Evolutionary conservation across 2,329 filamentous ascomycete species (phyloP).

Genomic region (Penicillium paneum): DNA sequence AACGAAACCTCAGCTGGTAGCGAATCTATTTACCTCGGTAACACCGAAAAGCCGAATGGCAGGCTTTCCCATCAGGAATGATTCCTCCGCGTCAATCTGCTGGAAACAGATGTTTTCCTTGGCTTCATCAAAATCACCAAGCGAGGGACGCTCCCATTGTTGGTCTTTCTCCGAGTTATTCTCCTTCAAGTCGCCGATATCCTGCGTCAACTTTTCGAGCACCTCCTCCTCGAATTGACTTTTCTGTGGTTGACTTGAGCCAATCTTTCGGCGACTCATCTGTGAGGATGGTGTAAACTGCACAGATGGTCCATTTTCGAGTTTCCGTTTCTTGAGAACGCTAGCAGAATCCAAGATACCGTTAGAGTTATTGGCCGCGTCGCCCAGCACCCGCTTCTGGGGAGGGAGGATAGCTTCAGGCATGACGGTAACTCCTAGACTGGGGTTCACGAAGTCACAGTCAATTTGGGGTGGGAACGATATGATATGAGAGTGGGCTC

Average conservation of each 20-base stretch:
- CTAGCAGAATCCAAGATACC: conserved; percentile 57
- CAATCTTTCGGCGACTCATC: conserved; percentile 55
- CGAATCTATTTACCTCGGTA: conserved; percentile 59
- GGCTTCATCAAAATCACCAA: conserved; percentile 60
- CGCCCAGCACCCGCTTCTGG: conserved; percentile 70
- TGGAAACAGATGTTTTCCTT: conserved; percentile 80
- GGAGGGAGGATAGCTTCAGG: conserved; percentile 46
- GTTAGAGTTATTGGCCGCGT: conserved; percentile 62
- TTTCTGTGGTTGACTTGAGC: conserved; percentile 70
- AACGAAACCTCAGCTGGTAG: not conserved
- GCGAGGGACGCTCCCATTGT: conserved; percentile 70
- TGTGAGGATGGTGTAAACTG: conserved; percentile 61
- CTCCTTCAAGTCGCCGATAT: conserved; percentile 79
- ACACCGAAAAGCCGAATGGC: conserved; percentile 93
- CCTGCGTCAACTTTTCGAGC: conserved; percentile 91
- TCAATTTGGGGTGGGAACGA: not conserved
- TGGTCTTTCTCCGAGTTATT: conserved; percentile 92
- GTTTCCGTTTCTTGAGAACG: conserved; percentile 75
- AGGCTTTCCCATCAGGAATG: conserved; percentile 69
- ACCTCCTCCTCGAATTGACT: conserved; percentile 92
- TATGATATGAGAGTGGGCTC: not conserved
- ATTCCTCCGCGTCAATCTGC: conserved; percentile 92
- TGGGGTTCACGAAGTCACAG: not conserved
- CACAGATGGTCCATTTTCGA: conserved; percentile 56
- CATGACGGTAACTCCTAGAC: conserved; percentile 32